Evolutionary conservation across 371 early-diverging fungal genomes (phyloP).

Genomic region (Coemansia sp.): DNA sequence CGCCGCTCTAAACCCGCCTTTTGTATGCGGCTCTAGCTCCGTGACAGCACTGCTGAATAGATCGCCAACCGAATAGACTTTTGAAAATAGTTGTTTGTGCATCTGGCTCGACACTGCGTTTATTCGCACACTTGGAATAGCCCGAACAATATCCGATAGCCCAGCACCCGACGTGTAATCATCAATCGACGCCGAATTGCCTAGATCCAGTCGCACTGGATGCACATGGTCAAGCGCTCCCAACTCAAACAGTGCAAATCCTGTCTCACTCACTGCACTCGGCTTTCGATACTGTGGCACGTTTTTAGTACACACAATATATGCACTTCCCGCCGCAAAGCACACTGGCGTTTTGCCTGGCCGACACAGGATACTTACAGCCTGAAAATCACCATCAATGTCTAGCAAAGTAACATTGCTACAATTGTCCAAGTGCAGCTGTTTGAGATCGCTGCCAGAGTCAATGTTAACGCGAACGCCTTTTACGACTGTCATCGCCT

Average conservation of each 20-base stretch:
- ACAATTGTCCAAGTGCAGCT: neutral
- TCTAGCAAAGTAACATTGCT: neutral
- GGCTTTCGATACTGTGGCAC: neutral
- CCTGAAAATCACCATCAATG: neutral
- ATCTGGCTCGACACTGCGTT: neutral
- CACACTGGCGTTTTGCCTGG: slow-evolving; percentile 11
- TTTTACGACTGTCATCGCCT: neutral
- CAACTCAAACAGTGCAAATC: neutral
- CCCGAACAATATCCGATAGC: neutral
- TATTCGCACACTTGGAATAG: slow-evolving; percentile 11
- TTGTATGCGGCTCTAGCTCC: too few relatives aligned
- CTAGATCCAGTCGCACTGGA: slow-evolving; percentile 10
- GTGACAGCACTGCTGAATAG: neutral
- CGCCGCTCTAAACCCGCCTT: neutral
- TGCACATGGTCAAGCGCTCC: slow-evolving; percentile 15
- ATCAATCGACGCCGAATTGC: neutral
- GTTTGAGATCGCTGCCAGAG: neutral
- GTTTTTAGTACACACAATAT: slow-evolving; percentile 18
- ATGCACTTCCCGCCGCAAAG: slow-evolving; percentile 23
- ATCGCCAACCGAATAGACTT: slow-evolving; percentile 11
- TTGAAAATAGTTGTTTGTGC: neutral
- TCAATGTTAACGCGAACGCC: neutral
- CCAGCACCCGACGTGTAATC: neutral
- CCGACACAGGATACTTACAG: slow-evolving; percentile 7
- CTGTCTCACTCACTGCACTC: neutral